These are phyloP conservation scores for Phaffomyces thermotolerans DNA, from an alignment of 805 yeast genomes.

Conservation along the genomic window DNA sequence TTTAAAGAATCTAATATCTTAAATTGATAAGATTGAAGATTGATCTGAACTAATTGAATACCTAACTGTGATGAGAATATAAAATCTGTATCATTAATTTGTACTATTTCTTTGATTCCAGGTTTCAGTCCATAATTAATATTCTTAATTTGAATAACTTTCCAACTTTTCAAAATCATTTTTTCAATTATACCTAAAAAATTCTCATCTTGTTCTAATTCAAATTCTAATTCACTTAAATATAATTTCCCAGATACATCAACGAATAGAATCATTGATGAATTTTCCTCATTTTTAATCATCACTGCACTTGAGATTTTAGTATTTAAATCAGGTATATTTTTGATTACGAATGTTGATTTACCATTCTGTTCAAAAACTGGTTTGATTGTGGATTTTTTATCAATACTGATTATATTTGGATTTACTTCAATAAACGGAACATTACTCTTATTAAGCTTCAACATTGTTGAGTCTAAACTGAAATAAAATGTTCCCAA, in stretches of 20 bases:
- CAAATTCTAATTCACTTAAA: background rate
- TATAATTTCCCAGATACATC: conserved; percentile 1
- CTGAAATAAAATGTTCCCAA: conserved; percentile 3
- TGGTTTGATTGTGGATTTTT: conserved; percentile 3
- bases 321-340: background rate
- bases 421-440: background rate
- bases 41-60: conserved; percentile 2
- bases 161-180: conserved; percentile 5
- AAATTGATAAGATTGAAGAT: background rate
- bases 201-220: background rate
- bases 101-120: conserved; percentile 1
- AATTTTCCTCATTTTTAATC: background rate
- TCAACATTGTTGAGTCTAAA: background rate
- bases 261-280: background rate
- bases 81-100: conserved; percentile 3
- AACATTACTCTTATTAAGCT: background rate
- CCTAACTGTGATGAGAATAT: conserved; percentile 9
- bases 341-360: background rate
- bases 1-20: background rate
- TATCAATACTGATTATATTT: background rate
- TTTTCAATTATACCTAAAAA: background rate
- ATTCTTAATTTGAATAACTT: background rate
- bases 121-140: background rate
- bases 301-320: conserved; percentile 1
- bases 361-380: background rate